Conservation (phyloP, 106 monocot genomes). For the Acanthochlamys bracteata region DNA sequence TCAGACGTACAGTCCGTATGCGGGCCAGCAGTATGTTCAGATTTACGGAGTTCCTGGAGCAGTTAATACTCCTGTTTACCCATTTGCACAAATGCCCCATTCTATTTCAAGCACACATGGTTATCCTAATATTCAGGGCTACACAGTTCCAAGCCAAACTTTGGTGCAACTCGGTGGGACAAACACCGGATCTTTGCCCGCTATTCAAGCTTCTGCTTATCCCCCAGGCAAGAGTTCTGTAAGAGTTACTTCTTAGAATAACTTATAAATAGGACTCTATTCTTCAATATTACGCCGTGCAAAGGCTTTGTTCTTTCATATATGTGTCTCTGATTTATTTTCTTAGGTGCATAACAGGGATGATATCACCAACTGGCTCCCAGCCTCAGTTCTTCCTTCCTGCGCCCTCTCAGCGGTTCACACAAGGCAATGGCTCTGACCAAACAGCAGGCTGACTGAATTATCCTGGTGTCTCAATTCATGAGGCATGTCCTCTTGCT, state of each 20-base stretch:
- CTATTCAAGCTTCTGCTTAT: constrained; percentile 40
- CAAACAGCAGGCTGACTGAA: constrained; percentile 45
- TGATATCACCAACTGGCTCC: constrained; percentile 13
- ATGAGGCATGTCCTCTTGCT: constrained; percentile 23
- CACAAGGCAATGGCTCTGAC: constrained; percentile 52
- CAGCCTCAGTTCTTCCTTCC: constrained; percentile 49
- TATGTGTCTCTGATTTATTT: too few species aligned
- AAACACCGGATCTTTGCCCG: constrained; percentile 37
- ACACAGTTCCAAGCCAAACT: constrained; percentile 47
- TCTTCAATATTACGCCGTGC: too few species aligned
- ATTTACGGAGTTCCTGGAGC: constrained; percentile 58
- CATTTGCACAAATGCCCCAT: constrained; percentile 46
- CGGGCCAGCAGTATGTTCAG: constrained; percentile 58
- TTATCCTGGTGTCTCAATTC: constrained; percentile 12
- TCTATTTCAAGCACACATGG: constrained; percentile 36
- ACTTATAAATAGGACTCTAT: not conserved
- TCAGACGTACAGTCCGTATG: constrained; percentile 56
- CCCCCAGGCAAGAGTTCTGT: constrained; percentile 34
- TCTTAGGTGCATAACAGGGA: constrained; percentile 1
- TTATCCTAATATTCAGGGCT: constrained; percentile 35
- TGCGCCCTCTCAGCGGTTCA: constrained; percentile 51
- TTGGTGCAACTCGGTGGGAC: constrained; percentile 37
- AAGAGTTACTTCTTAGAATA: not conserved
- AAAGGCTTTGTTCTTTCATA: too few species aligned
- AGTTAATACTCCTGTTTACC: constrained; percentile 35